These are phyloP conservation scores for Rhodotorula glutinis DNA, from an alignment of 1,284 basidiomycete species.

Conservation along the genomic window DNA sequence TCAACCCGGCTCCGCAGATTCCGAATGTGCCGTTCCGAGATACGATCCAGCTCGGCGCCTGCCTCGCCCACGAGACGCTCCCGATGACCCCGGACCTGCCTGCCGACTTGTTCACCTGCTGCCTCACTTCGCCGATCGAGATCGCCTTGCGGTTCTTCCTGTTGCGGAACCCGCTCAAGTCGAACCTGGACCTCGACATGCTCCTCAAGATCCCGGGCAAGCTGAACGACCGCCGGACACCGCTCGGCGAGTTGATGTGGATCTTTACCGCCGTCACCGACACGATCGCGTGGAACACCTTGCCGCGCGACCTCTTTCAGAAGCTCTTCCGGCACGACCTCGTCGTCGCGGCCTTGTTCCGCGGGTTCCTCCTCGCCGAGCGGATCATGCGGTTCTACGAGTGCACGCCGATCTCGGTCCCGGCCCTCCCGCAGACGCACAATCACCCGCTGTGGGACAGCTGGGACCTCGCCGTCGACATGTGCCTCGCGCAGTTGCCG, in stretches of 20 bases:
- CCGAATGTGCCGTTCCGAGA: constrained; percentile 67
- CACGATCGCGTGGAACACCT: constrained; percentile 98
- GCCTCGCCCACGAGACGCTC: constrained; percentile 82
- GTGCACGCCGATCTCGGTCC: constrained; percentile 92
- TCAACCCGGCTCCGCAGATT: constrained; percentile 51
- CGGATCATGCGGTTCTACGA: constrained; percentile 98
- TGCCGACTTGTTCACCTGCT: constrained; percentile 95
- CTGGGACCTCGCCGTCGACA: constrained; percentile 96
- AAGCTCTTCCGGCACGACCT: constrained; percentile 92
- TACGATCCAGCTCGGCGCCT: constrained; percentile 93
- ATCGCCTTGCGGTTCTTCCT: constrained; percentile 93
- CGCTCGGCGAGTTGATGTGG: constrained; percentile 97
- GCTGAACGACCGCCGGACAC: constrained; percentile 91
- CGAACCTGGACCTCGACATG: constrained; percentile 68
- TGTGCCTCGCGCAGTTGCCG: constrained; percentile 89
- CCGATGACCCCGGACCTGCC: constrained; percentile 95
- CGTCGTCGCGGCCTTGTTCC: constrained; percentile 90
- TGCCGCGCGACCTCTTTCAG: constrained; percentile 89
- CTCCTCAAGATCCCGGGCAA: constrained; percentile 94
- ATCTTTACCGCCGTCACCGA: constrained; percentile 99
- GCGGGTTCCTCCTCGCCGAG: constrained; percentile 94
- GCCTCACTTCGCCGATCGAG: constrained; percentile 96
- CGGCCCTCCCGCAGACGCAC: constrained; percentile 86
- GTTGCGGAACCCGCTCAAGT: constrained; percentile 71
- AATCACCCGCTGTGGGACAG: constrained; percentile 94